Base-by-base conservation (phyloP, 2,329 filamentous ascomycete species). In the Beauveria australis region DNA sequence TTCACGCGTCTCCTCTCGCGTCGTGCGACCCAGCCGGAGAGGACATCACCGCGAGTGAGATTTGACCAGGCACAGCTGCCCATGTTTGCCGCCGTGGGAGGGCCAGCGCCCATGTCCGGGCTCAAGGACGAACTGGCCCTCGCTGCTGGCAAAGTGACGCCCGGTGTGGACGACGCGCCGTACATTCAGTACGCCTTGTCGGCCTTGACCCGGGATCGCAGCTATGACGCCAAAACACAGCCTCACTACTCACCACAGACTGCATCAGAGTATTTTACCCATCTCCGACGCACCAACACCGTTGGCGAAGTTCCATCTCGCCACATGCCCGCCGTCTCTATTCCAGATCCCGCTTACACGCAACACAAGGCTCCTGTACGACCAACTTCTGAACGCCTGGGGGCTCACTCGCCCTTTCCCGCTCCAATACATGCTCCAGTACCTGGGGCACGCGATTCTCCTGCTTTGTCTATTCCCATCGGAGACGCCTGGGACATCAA, bases 111-210 rank as follows among this genome's bases (percentile, higher is more conserved):
- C 52, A 68, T 60, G 59, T 10, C 59, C 5, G 53, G 74, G 56
- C 79, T 82, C 68, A 81, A 81, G 58, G 81, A 84, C 59, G 78
- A 81, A 48, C 69, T 83, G 41, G 74, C 78, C 53, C 73, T 80
- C 58, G 76, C 79, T 19, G 80, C 74, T 43, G 76, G 78, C 61
- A 78, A 78, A 46, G 78, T 85, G 60, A 93, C 90, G 0, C 92
- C 92, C 0, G 90, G 88, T 10, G 78, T 91, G 44, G 92, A 96
- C 68, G 89, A 96, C 69, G 89, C 86, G 9, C 92, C 91, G 0
- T 96, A 92, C 72, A 90, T 97, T 64, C 89, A 89, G 64, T 95
- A 94, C 72, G 92, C 93, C 46, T 85, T 97, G 64, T 89, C 96
- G 64, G 91, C 93, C 64, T 78, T 97, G 66, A 95, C 91, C 6